Evolutionary conservation across 768 basidiomycete species (phyloP).

Genomic region (Lentinula aciculospora): DNA sequence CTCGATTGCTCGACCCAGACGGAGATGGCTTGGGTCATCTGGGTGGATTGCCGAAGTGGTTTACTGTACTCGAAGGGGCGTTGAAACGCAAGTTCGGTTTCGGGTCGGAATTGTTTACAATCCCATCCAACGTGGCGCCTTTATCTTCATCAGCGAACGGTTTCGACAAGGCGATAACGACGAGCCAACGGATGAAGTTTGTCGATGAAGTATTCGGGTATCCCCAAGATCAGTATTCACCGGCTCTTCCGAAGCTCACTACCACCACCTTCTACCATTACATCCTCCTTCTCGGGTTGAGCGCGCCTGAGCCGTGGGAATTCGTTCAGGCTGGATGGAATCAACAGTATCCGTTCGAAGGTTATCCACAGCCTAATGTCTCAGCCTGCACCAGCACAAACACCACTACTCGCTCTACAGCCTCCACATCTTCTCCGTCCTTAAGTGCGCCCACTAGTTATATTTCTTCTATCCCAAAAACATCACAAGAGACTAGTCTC

Average conservation of each 20-base stretch:
- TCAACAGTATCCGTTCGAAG: not conserved
- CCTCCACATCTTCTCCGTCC: not conserved
- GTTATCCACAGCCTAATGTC: not conserved
- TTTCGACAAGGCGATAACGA: not conserved
- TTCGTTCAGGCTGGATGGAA: not conserved
- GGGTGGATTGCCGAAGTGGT: conserved; percentile 1
- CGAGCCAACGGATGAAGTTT: not conserved
- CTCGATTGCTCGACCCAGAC: not conserved
- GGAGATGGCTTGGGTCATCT: conserved; percentile 5
- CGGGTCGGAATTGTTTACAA: not conserved
- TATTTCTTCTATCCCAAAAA: not conserved
- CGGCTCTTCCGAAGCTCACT: not conserved
- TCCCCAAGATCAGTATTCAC: not conserved
- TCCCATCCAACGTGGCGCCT: not conserved
- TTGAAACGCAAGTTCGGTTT: not conserved
- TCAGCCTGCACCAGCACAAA: not conserved
- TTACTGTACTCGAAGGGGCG: not conserved
- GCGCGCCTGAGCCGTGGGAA: conserved; percentile 2
- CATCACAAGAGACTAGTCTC: too few species aligned
- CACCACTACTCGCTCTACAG: too few species aligned
- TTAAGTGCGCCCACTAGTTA: not conserved
- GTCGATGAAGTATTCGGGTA: conserved; percentile 1
- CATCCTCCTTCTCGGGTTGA: not conserved
- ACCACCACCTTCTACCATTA: conserved; percentile 2
- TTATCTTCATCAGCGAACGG: not conserved